These are phyloP conservation scores for Rhynchosporium agropyri DNA, from an alignment of 2,329 filamentous ascomycete genomes.

Conservation along the genomic window DNA sequence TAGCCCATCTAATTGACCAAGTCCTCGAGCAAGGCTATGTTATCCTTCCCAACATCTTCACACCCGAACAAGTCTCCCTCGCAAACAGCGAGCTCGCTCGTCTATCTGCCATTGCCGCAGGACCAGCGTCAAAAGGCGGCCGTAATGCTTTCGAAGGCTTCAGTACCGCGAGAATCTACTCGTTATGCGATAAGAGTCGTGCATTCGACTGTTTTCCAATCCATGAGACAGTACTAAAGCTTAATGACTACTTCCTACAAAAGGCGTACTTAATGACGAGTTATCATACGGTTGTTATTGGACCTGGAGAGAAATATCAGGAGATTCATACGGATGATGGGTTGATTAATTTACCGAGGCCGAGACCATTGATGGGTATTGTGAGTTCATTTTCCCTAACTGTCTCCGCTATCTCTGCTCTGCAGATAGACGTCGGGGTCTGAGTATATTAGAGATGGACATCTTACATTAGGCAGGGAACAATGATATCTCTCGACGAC, in stretches of 20 bases:
- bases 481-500: slow-evolving; percentile 41
- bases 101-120: slow-evolving; percentile 37
- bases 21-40: slow-evolving; percentile 45
- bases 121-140: slow-evolving; percentile 41
- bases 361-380: slow-evolving; percentile 39
- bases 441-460: background rate
- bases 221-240: slow-evolving; percentile 44
- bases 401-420: background rate
- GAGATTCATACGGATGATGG: slow-evolving; percentile 45
- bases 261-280: slow-evolving; percentile 44
- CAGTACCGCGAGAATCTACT: slow-evolving; percentile 46
- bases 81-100: slow-evolving; percentile 44
- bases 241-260: slow-evolving; percentile 48
- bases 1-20: slow-evolving; percentile 39
- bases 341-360: slow-evolving; percentile 37
- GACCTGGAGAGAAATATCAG: slow-evolving; percentile 44
- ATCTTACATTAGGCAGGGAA: slow-evolving; percentile 33
- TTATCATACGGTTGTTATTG: slow-evolving; percentile 46
- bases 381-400: slow-evolving; percentile 29
- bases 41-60: slow-evolving; percentile 44
- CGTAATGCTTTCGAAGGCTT: slow-evolving; percentile 46
- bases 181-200: slow-evolving; percentile 46
- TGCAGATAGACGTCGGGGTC: background rate
- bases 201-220: slow-evolving; percentile 46
- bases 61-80: slow-evolving; percentile 40